Evolutionary conservation across 805 yeast species (phyloP), one percentile per base, ranked within the genome.

Genomic region (Zygosaccharomyces bisporus): DNA sequence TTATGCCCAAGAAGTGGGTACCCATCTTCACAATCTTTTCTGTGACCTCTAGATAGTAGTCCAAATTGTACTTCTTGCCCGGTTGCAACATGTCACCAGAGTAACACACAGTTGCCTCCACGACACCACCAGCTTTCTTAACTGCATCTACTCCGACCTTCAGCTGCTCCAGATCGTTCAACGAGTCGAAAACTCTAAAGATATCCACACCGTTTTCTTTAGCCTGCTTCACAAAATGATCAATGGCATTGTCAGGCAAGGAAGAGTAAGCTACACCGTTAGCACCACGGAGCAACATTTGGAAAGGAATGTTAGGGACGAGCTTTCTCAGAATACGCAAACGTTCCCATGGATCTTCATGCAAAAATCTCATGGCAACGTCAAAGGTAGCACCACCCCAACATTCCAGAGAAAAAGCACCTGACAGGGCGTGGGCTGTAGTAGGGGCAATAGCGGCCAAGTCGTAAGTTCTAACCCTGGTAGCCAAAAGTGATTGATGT

Each of bases 341-440:
- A 70, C 99, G 81, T 48, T 79, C 95, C 99, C 99, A 93, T 54
- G 99, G 99, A 67, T 90, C 97, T 75, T 93, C 99, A 68, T 91
- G 88, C 61, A 93, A 76, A 78, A 93, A 93, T 70, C 99, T 81
- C 98, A 93, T 90, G 44, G 96, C 85, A 44, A 93, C 99, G 64
- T 93, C 99, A 60, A 93, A 93, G 30, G 99, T 93, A 44, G 99
- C 99, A 71, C 99, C 99, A 72, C 99, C 99, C 99, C 99, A 93
- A 75, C 99, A 93, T 72, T 93, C 99, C 44, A 93, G 74, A 14
- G 99, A 93, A 67, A 89, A 93, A 3, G 95, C 95, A 52, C 91
- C 90, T 53, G 83, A 69, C 57, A 89, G 71, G 16, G 96, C 98
- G 61, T 85, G 83, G 3, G 96, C 86, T 24, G 99, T 93, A 45